Evolutionary conservation across 2,329 filamentous ascomycete species (phyloP).

Genomic region (Colletotrichum horii): DNA sequence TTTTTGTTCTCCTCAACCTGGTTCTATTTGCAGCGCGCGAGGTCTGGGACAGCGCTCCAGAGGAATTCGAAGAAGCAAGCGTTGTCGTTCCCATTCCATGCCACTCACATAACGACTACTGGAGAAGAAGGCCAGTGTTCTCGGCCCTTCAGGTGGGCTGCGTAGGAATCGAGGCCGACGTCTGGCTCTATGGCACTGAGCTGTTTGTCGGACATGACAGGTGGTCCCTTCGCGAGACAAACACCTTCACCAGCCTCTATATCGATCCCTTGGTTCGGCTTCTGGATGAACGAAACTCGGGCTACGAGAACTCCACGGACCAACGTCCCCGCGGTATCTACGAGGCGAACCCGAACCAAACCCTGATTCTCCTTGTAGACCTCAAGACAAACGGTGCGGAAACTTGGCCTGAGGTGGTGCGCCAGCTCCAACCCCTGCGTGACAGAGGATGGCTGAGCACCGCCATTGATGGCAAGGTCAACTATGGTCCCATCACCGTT

Average conservation of each 20-base stretch:
- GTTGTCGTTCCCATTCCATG: conserved; percentile 58
- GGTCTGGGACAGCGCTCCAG: conserved; percentile 4
- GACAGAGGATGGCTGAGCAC: conserved; percentile 61
- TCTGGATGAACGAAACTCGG: conserved; percentile 54
- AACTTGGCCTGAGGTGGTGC: conserved; percentile 57
- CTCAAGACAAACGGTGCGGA: conserved; percentile 64
- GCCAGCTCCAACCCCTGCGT: conserved; percentile 64
- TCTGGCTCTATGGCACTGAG: conserved; percentile 62
- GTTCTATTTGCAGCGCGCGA: conserved; percentile 9
- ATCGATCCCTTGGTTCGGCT: conserved; percentile 67
- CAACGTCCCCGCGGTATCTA: conserved; percentile 58
- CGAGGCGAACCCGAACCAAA: conserved; percentile 54
- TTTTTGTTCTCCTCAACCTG: conserved; percentile 16
- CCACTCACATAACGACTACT: conserved; percentile 77
- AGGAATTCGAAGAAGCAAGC: neutral
- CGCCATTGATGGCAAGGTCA: conserved; percentile 54
- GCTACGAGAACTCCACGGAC: conserved; percentile 47
- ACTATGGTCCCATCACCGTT: conserved; percentile 66
- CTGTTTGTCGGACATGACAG: conserved; percentile 70
- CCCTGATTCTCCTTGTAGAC: conserved; percentile 70
- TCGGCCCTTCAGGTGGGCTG: conserved; percentile 66
- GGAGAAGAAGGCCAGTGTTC: conserved; percentile 66
- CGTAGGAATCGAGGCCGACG: conserved; percentile 71
- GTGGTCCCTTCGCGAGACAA: conserved; percentile 55
- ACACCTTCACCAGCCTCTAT: conserved; percentile 68